A percentile compares a stretch with the other conserved stretches of the same genome.
Evolutionary conservation across 495 filamentous ascomycete genomes (phyloP).

Genomic region (Tuber magnatum): DNA sequence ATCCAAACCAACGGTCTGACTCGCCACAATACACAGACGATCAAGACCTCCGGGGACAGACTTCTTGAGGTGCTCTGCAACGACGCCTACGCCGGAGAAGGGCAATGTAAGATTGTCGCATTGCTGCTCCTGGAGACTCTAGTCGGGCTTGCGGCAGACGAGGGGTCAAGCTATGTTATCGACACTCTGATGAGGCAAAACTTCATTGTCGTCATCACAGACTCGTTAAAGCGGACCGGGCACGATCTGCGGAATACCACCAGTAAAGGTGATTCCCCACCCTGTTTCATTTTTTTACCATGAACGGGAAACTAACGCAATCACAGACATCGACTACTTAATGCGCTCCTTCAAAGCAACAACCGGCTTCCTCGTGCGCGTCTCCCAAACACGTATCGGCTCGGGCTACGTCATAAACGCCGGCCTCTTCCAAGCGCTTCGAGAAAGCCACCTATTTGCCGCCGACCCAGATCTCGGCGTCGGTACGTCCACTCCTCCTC

Average conservation of each 20-base stretch:
- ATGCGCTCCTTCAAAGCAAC: conserved; percentile 66
- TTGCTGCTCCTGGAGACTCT: conserved; percentile 66
- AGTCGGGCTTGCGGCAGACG: conserved; percentile 57
- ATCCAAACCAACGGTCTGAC: conserved; percentile 42
- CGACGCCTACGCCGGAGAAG: conserved; percentile 80
- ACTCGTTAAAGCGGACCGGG: conserved; percentile 66
- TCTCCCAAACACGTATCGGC: conserved; percentile 71
- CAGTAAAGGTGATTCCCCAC: conserved; percentile 46
- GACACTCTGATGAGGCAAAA: conserved; percentile 76
- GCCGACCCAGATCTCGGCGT: conserved; percentile 88
- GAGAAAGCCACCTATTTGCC: conserved; percentile 72
- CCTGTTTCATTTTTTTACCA: conserved; percentile 1
- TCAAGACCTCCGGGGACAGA: conserved; percentile 68
- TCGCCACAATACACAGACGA: conserved; percentile 62
- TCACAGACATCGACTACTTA: conserved; percentile 49
- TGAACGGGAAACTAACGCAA: conserved; percentile 24
- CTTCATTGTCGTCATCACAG: conserved; percentile 81
- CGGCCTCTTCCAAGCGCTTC: conserved; percentile 78
- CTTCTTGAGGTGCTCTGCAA: conserved; percentile 83
- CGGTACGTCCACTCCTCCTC: conserved; percentile 47
- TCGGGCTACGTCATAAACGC: conserved; percentile 75
- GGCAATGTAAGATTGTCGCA: conserved; percentile 71
- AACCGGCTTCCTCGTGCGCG: conserved; percentile 72
- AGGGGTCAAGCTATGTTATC: conserved; percentile 61
- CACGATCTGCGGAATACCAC: conserved; percentile 53